Conservation (phyloP, 1,284 basidiomycete genomes). For the Erythrobasidium hasegawianum region DNA sequence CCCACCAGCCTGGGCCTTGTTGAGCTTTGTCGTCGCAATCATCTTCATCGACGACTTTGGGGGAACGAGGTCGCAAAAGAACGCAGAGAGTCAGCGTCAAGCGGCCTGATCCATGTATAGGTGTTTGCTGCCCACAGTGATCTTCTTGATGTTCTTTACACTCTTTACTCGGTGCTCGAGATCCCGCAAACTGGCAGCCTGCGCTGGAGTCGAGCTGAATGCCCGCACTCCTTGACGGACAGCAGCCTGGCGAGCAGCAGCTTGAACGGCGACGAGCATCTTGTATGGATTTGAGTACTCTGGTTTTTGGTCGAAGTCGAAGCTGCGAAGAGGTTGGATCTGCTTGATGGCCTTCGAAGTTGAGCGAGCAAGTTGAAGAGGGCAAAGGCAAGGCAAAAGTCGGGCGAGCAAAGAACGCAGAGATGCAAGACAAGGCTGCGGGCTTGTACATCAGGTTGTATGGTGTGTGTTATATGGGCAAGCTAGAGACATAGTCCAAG, state of each 20-base stretch:
- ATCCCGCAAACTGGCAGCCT: slow-evolving; percentile 91
- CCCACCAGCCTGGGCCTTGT: slow-evolving; percentile 61
- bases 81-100: neutral
- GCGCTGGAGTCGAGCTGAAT: slow-evolving; percentile 34
- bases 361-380: no score
- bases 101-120: neutral
- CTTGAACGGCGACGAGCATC: slow-evolving; percentile 13
- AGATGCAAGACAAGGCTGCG: no score
- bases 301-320: neutral
- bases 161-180: slow-evolving; percentile 96
- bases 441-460: no score
- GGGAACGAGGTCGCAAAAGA: neutral
- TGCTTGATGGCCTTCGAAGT: no score
- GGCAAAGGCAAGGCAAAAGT: no score
- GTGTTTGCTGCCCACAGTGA: neutral
- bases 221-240: slow-evolving; percentile 10
- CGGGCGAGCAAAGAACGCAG: no score
- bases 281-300: neutral
- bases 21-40: slow-evolving; percentile 96
- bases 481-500: no score
- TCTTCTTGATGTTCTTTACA: slow-evolving; percentile 64
- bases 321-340: neutral
- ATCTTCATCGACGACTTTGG: slow-evolving; percentile 71
- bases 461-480: no score
- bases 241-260: neutral